Evolutionary conservation across 495 filamentous ascomycete species (phyloP).

Genomic region (Tuber microsphaerosporum): DNA sequence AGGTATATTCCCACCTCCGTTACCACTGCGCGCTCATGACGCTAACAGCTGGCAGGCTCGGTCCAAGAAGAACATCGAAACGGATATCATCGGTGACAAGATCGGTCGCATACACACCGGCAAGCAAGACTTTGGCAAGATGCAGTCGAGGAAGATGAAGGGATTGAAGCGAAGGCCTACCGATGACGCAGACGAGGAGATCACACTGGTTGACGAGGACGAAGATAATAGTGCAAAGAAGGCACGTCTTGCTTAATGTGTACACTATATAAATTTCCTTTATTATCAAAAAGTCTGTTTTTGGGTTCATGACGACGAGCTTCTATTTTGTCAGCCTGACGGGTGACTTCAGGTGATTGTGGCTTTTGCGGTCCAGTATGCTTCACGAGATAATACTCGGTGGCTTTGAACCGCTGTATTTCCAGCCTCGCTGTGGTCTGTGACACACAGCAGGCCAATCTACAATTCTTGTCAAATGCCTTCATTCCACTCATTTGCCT

Average conservation of each 20-base stretch:
- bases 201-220: constrained; percentile 47
- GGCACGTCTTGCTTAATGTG: constrained; percentile 24
- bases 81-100: constrained; percentile 90
- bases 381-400: background rate
- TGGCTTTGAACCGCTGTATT: background rate
- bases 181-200: constrained; percentile 50
- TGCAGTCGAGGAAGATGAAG: constrained; percentile 99
- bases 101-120: constrained; percentile 85
- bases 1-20: constrained; percentile 50
- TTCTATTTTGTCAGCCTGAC: background rate
- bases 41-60: constrained; percentile 14
- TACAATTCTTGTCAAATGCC: background rate
- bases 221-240: constrained; percentile 17
- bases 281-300: background rate
- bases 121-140: constrained; percentile 74
- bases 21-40: background rate
- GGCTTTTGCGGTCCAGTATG: background rate
- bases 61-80: constrained; percentile 89
- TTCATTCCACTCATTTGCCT: background rate
- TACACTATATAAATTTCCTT: constrained; percentile 19
- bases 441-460: background rate
- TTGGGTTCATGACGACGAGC: background rate
- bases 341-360: background rate
- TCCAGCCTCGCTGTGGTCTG: background rate
- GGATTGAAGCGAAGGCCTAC: constrained; percentile 75